phyloP scores from a whole-genome alignment of 306 rosid genomes.

The Acacia acuminata region DNA sequence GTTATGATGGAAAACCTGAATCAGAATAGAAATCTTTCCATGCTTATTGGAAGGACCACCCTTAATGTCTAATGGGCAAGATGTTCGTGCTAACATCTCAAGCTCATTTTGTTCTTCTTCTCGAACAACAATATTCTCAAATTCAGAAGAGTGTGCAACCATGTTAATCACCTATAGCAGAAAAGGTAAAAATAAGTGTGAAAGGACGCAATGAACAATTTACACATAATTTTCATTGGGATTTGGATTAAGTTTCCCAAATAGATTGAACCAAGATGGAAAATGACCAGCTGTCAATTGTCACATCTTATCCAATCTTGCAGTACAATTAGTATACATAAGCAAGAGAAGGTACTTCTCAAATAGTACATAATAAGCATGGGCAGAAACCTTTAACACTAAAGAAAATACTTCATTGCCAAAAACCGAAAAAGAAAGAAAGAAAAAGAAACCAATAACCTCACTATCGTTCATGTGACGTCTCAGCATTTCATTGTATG shows the following conservation, averaged over 20 bases:
- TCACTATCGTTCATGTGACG: constrained; percentile 94
- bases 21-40: constrained; percentile 93
- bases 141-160: constrained; percentile 95
- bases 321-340: neutral
- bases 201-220: neutral
- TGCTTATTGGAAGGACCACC: constrained; percentile 96
- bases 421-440: neutral
- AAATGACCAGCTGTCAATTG: neutral
- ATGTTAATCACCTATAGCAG: constrained; percentile 74
- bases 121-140: constrained; percentile 94
- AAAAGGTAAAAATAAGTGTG: constrained; percentile 28
- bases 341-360: constrained; percentile 7
- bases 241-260: neutral
- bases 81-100: constrained; percentile 71
- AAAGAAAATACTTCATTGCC: neutral
- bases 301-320: constrained; percentile 14
- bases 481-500: constrained; percentile 91
- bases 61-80: constrained; percentile 86
- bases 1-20: constrained; percentile 63
- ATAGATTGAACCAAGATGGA: constrained; percentile 6
- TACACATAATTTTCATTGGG: neutral
- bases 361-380: constrained; percentile 2
- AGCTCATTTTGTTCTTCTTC: constrained; percentile 98
- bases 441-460: constrained; percentile 50
- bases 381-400: constrained; percentile 15